Evolutionary conservation across 2,329 filamentous ascomycete genomes (phyloP).

Genomic region (Laburnicola sp.): DNA sequence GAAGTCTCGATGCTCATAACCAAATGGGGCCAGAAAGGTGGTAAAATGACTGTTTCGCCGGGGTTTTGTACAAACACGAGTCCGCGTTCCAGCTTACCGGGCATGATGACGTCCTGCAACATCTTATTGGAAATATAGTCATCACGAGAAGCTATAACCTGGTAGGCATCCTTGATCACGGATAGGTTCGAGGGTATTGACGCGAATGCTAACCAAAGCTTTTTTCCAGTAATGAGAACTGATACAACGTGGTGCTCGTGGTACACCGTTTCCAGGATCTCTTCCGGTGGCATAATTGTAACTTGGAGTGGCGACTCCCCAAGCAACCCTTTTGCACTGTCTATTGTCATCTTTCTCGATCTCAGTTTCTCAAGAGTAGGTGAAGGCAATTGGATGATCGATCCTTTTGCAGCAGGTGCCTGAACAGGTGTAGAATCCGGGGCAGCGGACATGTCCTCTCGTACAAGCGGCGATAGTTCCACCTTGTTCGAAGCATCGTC

Average conservation of each 20-base stretch:
- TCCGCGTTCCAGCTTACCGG: neutral
- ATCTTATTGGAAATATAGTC: neutral
- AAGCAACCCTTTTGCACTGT: neutral
- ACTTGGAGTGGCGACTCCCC: neutral
- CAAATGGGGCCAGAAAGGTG: neutral
- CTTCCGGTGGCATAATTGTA: neutral
- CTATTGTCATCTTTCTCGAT: neutral
- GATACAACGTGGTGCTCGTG: neutral
- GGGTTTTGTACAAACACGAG: neutral
- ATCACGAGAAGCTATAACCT: neutral
- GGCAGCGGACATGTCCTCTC: neutral
- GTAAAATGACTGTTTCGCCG: neutral
- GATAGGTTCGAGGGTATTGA: neutral
- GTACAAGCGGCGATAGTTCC: neutral
- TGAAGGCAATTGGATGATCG: neutral
- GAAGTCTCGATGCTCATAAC: neutral
- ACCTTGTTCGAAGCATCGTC: too few relatives aligned
- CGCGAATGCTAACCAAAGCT: neutral
- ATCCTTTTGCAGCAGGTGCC: neutral
- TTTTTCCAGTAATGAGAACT: neutral
- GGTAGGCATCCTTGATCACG: neutral
- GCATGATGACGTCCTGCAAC: neutral
- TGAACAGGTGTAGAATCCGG: too few relatives aligned
- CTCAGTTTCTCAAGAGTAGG: neutral
- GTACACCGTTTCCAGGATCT: neutral